Conservation (phyloP, 2,329 filamentous ascomycete genomes). For the Sarocladiaceae sp. region DNA sequence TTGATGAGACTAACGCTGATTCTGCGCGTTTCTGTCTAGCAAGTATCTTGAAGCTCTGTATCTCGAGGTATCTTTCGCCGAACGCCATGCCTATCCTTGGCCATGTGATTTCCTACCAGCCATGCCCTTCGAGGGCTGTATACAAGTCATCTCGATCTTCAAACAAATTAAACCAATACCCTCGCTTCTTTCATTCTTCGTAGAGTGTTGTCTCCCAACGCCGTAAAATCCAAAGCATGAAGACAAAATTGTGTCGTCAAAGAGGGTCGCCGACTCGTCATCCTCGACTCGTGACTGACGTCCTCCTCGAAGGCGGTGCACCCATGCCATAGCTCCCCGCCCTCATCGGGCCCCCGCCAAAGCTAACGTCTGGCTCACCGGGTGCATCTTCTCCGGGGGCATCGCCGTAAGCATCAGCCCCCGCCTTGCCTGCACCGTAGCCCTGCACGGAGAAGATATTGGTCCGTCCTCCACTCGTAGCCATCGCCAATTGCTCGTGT, state of each 20-base stretch:
- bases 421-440: conserved; percentile 50
- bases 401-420: conserved; percentile 44
- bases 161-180: no score
- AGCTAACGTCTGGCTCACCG: conserved; percentile 50
- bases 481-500: conserved; percentile 61
- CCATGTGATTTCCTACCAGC: no score
- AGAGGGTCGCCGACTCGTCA: conserved; percentile 21
- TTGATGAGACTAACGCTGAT: no score
- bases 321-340: conserved; percentile 38
- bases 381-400: conserved; percentile 45
- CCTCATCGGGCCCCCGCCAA: conserved; percentile 23
- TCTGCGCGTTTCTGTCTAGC: no score
- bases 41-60: no score
- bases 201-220: background rate
- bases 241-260: no score
- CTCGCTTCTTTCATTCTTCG: background rate
- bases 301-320: conserved; percentile 35
- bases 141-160: no score
- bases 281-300: conserved; percentile 43
- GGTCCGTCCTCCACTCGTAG: conserved; percentile 60
- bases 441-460: conserved; percentile 54
- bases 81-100: no score
- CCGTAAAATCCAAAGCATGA: no score
- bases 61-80: background rate
- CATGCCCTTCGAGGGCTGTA: no score